A percentile compares a stretch with the other conserved stretches of the same genome.
Evolutionary conservation across 495 filamentous ascomycete genomes (phyloP).

Genomic region (Hypoxylon subgilvum): DNA sequence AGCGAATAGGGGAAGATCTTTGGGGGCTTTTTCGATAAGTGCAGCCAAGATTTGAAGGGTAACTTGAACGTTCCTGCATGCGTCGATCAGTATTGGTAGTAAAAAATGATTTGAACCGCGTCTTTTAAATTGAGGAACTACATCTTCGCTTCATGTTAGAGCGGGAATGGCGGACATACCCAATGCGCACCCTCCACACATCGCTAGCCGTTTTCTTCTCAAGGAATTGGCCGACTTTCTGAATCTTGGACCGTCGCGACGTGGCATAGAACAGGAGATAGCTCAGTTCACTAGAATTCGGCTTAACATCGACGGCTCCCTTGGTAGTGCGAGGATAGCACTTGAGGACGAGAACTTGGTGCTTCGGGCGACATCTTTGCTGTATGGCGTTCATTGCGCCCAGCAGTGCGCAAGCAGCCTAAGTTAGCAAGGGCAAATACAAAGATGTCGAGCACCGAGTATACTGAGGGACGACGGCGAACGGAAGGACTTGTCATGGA

Average conservation of each 20-base stretch:
- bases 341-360: conserved; percentile 89
- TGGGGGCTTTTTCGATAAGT: conserved; percentile 87
- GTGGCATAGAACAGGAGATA: conserved; percentile 95
- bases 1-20: conserved; percentile 86
- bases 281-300: conserved; percentile 91
- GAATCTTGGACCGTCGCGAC: conserved; percentile 88
- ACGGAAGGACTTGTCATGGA: conserved; percentile 13
- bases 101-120: not conserved
- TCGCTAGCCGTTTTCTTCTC: conserved; percentile 89
- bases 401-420: conserved; percentile 23
- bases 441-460: conserved; percentile 14
- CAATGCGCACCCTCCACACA: conserved; percentile 79
- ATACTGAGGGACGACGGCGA: not conserved
- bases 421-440: conserved; percentile 5
- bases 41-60: conserved; percentile 86
- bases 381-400: conserved; percentile 61
- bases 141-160: not conserved
- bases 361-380: conserved; percentile 78
- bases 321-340: conserved; percentile 92
- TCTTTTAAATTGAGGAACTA: not conserved
- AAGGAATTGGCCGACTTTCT: conserved; percentile 89
- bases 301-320: conserved; percentile 85
- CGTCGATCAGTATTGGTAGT: conserved; percentile 6
- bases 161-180: conserved; percentile 60
- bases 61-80: conserved; percentile 84